Conservation (phyloP, 495 filamentous ascomycete genomes). For the Neurospora terricola region DNA sequence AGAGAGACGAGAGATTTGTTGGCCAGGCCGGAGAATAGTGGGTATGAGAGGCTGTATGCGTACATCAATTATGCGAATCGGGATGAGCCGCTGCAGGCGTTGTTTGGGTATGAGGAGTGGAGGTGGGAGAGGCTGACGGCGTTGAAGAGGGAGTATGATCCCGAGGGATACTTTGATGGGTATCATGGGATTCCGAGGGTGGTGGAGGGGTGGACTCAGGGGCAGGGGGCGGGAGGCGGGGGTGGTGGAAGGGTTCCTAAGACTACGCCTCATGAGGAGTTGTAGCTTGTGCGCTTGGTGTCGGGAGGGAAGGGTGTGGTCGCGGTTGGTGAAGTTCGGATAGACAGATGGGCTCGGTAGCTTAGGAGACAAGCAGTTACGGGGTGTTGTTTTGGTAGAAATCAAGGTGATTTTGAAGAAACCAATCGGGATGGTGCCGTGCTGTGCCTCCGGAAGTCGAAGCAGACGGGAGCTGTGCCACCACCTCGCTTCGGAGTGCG, state of each 20-base stretch:
- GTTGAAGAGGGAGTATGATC: not conserved
- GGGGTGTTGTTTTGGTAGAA: not conserved
- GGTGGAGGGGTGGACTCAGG: not conserved
- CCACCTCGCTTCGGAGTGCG: not conserved
- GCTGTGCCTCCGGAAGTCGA: not conserved
- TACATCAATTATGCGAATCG: not conserved
- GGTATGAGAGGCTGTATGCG: not conserved
- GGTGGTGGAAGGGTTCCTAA: too few species aligned
- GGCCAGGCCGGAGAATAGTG: not conserved
- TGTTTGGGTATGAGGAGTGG: not conserved
- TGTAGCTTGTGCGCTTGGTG: not conserved
- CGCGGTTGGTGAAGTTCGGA: not conserved
- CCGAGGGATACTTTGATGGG: not conserved
- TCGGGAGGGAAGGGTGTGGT: not conserved
- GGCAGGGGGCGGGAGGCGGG: not conserved
- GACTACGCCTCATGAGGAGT: not conserved
- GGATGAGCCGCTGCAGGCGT: not conserved
- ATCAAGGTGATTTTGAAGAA: not conserved
- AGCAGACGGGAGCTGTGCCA: not conserved
- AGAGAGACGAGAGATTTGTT: not conserved
- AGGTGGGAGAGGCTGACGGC: not conserved
- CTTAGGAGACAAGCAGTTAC: not conserved
- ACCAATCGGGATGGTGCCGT: not conserved
- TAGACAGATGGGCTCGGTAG: not conserved
- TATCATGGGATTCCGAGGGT: not conserved